Percentiles rank a stretch among this genome's conserved stretches.
Evolutionary conservation across 805 yeast species (phyloP).

Genomic region (Saturnispora serradocipensis): DNA sequence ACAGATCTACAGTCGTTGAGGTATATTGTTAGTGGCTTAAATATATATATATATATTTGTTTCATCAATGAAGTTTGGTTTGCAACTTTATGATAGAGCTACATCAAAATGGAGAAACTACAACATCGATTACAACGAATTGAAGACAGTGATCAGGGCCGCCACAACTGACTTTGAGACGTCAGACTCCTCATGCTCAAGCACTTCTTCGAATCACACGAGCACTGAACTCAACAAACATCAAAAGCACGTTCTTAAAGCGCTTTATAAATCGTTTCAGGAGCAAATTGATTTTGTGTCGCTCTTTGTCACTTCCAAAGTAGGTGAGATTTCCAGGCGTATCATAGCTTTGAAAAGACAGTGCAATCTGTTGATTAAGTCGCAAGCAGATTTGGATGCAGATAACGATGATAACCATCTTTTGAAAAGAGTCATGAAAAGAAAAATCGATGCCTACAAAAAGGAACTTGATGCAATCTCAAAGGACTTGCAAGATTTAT

Average conservation of each 20-base stretch:
- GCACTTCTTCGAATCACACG: slow-evolving; percentile 4
- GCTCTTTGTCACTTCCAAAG: slow-evolving; percentile 56
- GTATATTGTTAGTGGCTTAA: too few relatives aligned
- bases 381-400: slow-evolving; percentile 9
- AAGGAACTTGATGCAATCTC: slow-evolving; percentile 36
- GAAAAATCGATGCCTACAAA: slow-evolving; percentile 21
- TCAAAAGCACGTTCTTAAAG: slow-evolving; percentile 20
- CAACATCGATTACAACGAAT: slow-evolving; percentile 73
- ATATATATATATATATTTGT: too few relatives aligned
- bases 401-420: slow-evolving; percentile 8
- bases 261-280: slow-evolving; percentile 35
- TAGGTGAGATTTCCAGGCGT: slow-evolving; percentile 57
- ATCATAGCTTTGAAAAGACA: slow-evolving; percentile 22
- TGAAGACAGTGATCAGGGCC: slow-evolving; percentile 55
- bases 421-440: slow-evolving; percentile 16
- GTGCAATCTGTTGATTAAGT: slow-evolving; percentile 20
- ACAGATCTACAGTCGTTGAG: not conserved
- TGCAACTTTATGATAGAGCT: slow-evolving; percentile 61
- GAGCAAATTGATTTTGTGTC: slow-evolving; percentile 54
- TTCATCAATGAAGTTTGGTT: slow-evolving; percentile 72
- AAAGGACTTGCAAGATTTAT: slow-evolving; percentile 49
- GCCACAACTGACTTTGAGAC: slow-evolving; percentile 34
- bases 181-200: slow-evolving; percentile 13
- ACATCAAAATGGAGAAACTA: slow-evolving; percentile 83
- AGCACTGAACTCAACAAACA: slow-evolving; percentile 10